These are phyloP conservation scores for Globisporangium abappressorium DNA, from an alignment of 352 stramenopile genomes.

Conservation along the genomic window DNA sequence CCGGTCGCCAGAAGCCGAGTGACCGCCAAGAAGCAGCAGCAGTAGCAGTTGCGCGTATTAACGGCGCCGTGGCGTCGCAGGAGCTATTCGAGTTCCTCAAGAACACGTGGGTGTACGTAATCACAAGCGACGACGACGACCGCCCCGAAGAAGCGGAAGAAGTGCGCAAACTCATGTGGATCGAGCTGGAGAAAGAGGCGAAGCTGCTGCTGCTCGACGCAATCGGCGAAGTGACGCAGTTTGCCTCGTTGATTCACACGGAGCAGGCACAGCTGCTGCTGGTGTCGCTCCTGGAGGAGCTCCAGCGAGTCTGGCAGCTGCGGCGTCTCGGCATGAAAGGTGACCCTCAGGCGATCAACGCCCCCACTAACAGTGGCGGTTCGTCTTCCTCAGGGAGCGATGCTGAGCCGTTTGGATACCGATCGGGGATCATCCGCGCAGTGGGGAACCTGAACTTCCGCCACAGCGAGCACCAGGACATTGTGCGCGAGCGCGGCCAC, in stretches of 20 bases:
- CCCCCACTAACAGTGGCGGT: slow-evolving; percentile 8
- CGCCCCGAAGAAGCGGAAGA: slow-evolving; percentile 55
- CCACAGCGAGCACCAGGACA: slow-evolving; percentile 62
- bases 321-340: slow-evolving; percentile 23
- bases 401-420: slow-evolving; percentile 64
- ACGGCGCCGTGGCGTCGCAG: slow-evolving; percentile 6
- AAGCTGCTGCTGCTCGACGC: slow-evolving; percentile 75
- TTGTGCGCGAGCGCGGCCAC: slow-evolving; percentile 68
- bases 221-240: slow-evolving; percentile 55
- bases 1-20: not conserved
- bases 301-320: slow-evolving; percentile 55
- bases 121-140: slow-evolving; percentile 45
- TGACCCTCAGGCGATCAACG: slow-evolving; percentile 13
- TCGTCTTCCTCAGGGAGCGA: not conserved
- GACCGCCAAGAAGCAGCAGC: slow-evolving; percentile 9
- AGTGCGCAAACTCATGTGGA: slow-evolving; percentile 68
- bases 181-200: slow-evolving; percentile 68
- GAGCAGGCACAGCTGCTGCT: slow-evolving; percentile 26
- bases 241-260: slow-evolving; percentile 3
- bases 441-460: slow-evolving; percentile 84
- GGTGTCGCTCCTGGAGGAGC: slow-evolving; percentile 46
- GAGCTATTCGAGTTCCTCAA: slow-evolving; percentile 49
- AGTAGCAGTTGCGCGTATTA: slow-evolving; percentile 12
- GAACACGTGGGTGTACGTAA: slow-evolving; percentile 50
- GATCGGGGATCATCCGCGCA: slow-evolving; percentile 72